Percentiles rank a stretch among this genome's conserved stretches.
phyloP scores from a whole-genome alignment of 2,329 filamentous ascomycete species.

The Beauveria sp. region DNA sequence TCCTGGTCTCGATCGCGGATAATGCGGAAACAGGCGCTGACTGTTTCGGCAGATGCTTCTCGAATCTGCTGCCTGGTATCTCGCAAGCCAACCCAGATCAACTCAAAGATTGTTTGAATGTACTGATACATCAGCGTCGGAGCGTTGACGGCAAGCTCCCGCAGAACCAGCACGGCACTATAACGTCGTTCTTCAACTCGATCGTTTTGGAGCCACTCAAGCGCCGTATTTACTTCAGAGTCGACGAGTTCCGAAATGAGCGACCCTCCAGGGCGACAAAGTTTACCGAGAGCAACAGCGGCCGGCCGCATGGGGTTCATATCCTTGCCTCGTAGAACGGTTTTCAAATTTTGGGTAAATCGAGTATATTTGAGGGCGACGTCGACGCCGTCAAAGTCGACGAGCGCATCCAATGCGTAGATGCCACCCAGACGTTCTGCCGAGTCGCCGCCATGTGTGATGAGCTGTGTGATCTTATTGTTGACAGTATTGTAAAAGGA shows the following conservation, averaged over 20 bases:
- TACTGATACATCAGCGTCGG: slow-evolving; percentile 94
- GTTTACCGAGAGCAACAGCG: slow-evolving; percentile 77
- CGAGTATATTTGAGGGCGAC: slow-evolving; percentile 87
- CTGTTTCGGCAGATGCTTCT: slow-evolving; percentile 83
- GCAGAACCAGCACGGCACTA: slow-evolving; percentile 81
- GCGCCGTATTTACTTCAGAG: slow-evolving; percentile 88
- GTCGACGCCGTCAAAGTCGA: slow-evolving; percentile 95
- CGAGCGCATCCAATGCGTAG: slow-evolving; percentile 82
- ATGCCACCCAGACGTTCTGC: slow-evolving; percentile 87
- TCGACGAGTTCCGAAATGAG: slow-evolving; percentile 94
- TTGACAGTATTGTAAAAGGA: slow-evolving; percentile 50
- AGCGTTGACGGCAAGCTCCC: slow-evolving; percentile 85
- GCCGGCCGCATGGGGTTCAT: slow-evolving; percentile 85
- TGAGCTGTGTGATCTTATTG: slow-evolving; percentile 54
- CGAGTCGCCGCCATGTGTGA: slow-evolving; percentile 78
- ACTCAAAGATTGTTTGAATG: slow-evolving; percentile 88
- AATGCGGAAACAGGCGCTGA: slow-evolving; percentile 92
- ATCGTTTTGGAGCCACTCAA: slow-evolving; percentile 96
- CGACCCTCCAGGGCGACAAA: slow-evolving; percentile 87
- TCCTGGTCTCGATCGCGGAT: slow-evolving; percentile 86
- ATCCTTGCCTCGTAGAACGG: slow-evolving; percentile 83
- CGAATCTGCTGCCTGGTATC: slow-evolving; percentile 88
- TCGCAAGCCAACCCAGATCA: slow-evolving; percentile 89
- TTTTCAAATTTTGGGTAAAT: slow-evolving; percentile 84
- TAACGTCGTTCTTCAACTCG: slow-evolving; percentile 89